Evolutionary conservation across 495 filamentous ascomycete species (phyloP), one percentile per base, ranked within the genome.

Genomic region (Lasiosphaeria miniovina): DNA sequence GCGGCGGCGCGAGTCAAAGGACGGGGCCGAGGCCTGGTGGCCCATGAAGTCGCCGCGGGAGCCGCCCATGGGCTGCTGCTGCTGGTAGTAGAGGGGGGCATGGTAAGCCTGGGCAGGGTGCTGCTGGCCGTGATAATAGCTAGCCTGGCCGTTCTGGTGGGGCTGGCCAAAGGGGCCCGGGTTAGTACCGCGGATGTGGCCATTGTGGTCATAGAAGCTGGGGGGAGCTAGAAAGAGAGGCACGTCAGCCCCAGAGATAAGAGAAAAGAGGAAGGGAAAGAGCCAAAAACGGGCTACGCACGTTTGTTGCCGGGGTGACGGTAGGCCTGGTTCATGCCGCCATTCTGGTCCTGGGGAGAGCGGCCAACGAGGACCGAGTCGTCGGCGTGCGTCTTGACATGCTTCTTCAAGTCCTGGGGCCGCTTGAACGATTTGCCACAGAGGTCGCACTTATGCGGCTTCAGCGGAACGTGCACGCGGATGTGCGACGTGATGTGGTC

Each of bases 401-500:
- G 95, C 79, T 99, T 99, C 84, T 98, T 98, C 61, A 99, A 71
- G 78, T 99, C 95, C 75, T 99, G 94, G 33, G 95, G 95, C 14
- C 95, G 90, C 84, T 99, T 99, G 83, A 99, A 99, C 7, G 92
- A 90, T 81, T 99, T 99, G 66, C 90, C 90, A 70, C 95, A 99
- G 74, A 96, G 96, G 67, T 96, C 92, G 70, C 95, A 99, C 73
- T 96, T 96, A 78, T 99, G 94, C 45, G 95, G 95, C 81, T 98
- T 98, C 52, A 98, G 79, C 10, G 95, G 95, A 5, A 99, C 94
- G 71, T 99, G 95, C 41, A 98, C 95, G 50, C 95, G 90, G 63
- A 99, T 96, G 74, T 99, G 95, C 7, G 95, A 99, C 40, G 95
- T 99, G 78, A 99, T 99, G 72, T 99, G 95, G 67, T 99, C 95